These are phyloP conservation scores for Chlamydomonas urium DNA, from an alignment of 139 green algal genomes.

Conservation along the genomic window DNA sequence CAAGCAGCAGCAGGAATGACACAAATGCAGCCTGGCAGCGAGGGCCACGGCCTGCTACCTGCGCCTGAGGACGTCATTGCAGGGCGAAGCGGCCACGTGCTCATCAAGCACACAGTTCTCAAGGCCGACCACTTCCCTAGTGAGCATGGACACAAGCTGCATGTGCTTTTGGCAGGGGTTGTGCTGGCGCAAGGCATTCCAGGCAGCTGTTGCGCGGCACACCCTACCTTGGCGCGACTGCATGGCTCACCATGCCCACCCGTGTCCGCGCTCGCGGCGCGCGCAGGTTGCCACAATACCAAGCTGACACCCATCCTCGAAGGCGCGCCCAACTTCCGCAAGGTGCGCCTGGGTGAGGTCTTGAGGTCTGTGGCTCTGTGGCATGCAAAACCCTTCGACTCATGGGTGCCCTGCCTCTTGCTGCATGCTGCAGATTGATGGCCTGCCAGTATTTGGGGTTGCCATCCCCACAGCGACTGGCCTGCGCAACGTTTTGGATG, in stretches of 20 bases:
- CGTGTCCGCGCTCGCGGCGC: neutral
- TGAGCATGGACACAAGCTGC: constrained; percentile 14
- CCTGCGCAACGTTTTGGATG: constrained; percentile 67
- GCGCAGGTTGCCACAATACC: constrained; percentile 89
- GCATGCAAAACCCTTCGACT: no score
- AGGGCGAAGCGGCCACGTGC: constrained; percentile 61
- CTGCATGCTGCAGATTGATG: neutral
- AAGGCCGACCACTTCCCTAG: constrained; percentile 89
- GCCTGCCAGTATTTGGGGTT: constrained; percentile 87
- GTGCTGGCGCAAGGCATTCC: neutral
- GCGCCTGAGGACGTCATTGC: constrained; percentile 61
- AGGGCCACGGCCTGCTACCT: no score
- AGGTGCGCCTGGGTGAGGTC: constrained; percentile 54
- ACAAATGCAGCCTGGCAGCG: no score
- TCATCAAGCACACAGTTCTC: constrained; percentile 84
- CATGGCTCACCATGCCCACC: no score
- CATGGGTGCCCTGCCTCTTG: no score
- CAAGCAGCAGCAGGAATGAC: no score
- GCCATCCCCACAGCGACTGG: constrained; percentile 88
- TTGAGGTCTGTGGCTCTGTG: no score
- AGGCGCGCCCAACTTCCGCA: constrained; percentile 90
- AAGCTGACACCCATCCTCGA: constrained; percentile 81
- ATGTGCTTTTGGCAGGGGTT: neutral
- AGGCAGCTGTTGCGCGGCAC: no score
- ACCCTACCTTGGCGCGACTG: no score